These are phyloP conservation scores for Coemansia sp. DNA, from an alignment of 192 early-diverging fungal species.

Conservation along the genomic window DNA sequence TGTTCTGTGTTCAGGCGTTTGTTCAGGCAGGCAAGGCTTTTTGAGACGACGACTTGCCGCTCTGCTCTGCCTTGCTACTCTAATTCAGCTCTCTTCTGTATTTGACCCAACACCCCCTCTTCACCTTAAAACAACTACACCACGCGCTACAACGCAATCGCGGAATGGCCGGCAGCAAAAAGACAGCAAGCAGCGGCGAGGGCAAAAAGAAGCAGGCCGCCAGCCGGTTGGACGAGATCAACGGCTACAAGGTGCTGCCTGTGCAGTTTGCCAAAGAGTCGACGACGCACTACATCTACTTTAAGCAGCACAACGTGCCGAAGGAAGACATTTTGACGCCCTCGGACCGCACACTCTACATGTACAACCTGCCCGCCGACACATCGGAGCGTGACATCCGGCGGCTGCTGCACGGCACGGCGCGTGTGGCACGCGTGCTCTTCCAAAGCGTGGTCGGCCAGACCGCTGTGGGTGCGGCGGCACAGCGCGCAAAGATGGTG, in stretches of 20 bases:
- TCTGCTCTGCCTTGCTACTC: not conserved
- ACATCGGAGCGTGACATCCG: constrained; percentile 62
- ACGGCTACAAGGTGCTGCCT: constrained; percentile 56
- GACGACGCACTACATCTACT: constrained; percentile 53
- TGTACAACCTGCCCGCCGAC: constrained; percentile 68
- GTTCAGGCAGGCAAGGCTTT: not conserved
- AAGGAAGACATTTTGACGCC: constrained; percentile 51
- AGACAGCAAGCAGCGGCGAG: too few relatives aligned
- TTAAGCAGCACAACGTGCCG: constrained; percentile 52
- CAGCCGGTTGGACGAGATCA: constrained; percentile 46
- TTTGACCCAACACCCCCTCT: too few relatives aligned
- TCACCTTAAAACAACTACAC: not conserved
- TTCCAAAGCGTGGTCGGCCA: constrained; percentile 52
- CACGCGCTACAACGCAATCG: not conserved
- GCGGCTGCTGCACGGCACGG: constrained; percentile 58
- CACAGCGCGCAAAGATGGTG: constrained; percentile 28
- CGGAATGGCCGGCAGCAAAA: constrained; percentile 18
- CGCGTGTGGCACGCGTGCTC: constrained; percentile 52
- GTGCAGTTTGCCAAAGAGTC: constrained; percentile 29
- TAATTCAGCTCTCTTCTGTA: not conserved
- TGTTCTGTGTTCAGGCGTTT: not conserved
- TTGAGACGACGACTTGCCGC: too few relatives aligned
- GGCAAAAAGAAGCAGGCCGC: constrained; percentile 12
- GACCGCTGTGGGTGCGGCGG: constrained; percentile 15
- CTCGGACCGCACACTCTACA: constrained; percentile 60